These are phyloP conservation scores for Dryas alaskensis DNA, from an alignment of 306 rosid genomes.

Conservation along the genomic window DNA sequence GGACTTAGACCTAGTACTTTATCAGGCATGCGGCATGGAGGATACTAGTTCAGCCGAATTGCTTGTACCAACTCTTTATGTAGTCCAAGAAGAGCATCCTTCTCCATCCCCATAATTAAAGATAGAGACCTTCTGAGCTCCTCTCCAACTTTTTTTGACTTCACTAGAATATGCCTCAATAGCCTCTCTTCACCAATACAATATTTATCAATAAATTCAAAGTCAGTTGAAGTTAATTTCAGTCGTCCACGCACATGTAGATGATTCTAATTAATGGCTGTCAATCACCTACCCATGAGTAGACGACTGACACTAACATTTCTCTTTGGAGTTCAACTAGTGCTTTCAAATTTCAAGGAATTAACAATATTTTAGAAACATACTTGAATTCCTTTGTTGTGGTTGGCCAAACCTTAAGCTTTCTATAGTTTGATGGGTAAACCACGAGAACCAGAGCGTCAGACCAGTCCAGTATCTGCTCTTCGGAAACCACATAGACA, in stretches of 20 bases:
- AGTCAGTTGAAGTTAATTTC: too few relatives aligned
- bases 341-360: not conserved
- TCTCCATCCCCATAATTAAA: conserved; percentile 34
- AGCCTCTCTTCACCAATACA: conserved; percentile 27
- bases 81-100: conserved; percentile 32
- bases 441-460: conserved; percentile 25
- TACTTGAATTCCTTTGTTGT: conserved; percentile 27
- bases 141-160: conserved; percentile 26
- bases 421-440: conserved; percentile 21
- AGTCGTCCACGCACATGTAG: too few relatives aligned
- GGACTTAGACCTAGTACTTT: conserved; percentile 44
- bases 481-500: conserved; percentile 32
- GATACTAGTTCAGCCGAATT: conserved; percentile 36
- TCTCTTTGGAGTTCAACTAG: too few relatives aligned
- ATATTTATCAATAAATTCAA: not conserved
- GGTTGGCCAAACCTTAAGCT: conserved; percentile 37
- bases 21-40: conserved; percentile 43
- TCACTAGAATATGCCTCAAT: conserved; percentile 39
- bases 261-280: too few relatives aligned
- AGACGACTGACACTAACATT: too few relatives aligned
- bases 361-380: not conserved
- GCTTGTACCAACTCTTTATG: conserved; percentile 27
- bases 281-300: too few relatives aligned
- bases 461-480: conserved; percentile 38
- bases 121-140: conserved; percentile 35